Percentiles rank a stretch among this genome's conserved stretches.
Conservation (phyloP, 108 stramenopile genomes). For the Pseudonitzschia delicatissima region DNA sequence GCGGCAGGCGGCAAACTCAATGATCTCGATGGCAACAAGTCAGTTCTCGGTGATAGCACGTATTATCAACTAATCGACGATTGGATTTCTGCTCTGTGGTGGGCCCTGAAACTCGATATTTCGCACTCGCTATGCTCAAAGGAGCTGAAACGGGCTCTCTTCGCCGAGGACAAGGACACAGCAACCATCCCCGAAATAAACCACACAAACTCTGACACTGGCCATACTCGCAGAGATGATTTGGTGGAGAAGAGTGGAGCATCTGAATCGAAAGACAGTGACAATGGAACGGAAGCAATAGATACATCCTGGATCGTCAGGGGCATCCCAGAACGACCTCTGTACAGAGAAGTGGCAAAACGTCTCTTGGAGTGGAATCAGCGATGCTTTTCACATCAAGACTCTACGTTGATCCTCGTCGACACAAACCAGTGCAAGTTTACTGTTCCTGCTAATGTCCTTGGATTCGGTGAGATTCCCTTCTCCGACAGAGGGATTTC, state of each 20-base stretch:
- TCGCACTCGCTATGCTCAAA: neutral
- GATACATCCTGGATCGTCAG: constrained; percentile 4
- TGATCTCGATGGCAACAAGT: too few relatives aligned
- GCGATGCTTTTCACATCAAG: neutral
- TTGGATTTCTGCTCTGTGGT: constrained; percentile 1
- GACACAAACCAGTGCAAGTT: neutral
- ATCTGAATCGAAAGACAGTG: too few relatives aligned
- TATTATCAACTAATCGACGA: too few relatives aligned
- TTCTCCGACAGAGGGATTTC: neutral
- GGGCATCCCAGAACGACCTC: constrained; percentile 7
- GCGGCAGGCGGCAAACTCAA: too few relatives aligned
- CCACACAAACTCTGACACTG: neutral
- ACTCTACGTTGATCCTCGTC: neutral
- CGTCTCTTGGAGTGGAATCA: constrained; percentile 3
- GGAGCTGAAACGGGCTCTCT: neutral
- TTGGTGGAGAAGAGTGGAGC: neutral
- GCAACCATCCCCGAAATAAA: neutral
- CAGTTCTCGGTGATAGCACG: too few relatives aligned
- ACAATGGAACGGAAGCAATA: neutral
- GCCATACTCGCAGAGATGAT: neutral
- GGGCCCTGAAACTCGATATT: neutral
- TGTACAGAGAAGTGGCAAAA: constrained; percentile 8
- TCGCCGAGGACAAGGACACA: neutral
- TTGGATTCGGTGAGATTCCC: neutral
- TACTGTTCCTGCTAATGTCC: neutral